A percentile compares a stretch with the other conserved stretches of the same genome.
Conservation (phyloP, 2,329 filamentous ascomycete species). For the Fusarium succisae region DNA sequence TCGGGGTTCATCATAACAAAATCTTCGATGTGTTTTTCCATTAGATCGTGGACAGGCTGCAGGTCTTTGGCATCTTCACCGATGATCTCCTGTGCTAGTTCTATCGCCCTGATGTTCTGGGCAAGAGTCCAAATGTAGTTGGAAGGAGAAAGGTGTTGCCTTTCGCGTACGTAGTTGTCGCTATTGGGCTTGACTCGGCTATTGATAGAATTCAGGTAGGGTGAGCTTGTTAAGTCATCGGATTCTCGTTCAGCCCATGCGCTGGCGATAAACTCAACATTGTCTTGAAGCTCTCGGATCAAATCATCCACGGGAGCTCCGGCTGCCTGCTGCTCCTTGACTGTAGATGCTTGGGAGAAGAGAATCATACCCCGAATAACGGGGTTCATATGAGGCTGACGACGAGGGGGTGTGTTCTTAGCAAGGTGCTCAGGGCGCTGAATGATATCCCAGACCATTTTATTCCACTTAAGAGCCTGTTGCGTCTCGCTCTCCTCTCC, state of each 20-base stretch:
- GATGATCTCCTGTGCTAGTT: constrained; percentile 55
- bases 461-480: constrained; percentile 56
- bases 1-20: constrained; percentile 33
- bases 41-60: constrained; percentile 49
- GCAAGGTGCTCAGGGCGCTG: constrained; percentile 54
- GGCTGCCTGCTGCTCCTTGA: constrained; percentile 39
- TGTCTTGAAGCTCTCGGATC: constrained; percentile 42
- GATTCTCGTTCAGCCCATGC: constrained; percentile 39
- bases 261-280: constrained; percentile 39
- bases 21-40: constrained; percentile 51
- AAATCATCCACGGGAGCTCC: constrained; percentile 40
- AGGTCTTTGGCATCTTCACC: constrained; percentile 46
- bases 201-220: constrained; percentile 42
- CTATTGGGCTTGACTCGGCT: constrained; percentile 22
- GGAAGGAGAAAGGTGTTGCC: constrained; percentile 32
- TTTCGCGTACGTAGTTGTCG: not conserved
- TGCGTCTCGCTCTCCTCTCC: constrained; percentile 47
- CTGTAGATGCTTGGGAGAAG: constrained; percentile 42
- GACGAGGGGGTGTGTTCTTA: constrained; percentile 10
- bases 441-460: constrained; percentile 60
- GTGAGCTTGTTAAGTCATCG: constrained; percentile 30
- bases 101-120: constrained; percentile 54
- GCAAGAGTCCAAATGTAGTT: constrained; percentile 43
- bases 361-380: constrained; percentile 46
- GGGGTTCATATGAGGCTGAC: constrained; percentile 41